Conservation (phyloP, 2,329 filamentous ascomycete species). For the Trichoderma sp. region DNA sequence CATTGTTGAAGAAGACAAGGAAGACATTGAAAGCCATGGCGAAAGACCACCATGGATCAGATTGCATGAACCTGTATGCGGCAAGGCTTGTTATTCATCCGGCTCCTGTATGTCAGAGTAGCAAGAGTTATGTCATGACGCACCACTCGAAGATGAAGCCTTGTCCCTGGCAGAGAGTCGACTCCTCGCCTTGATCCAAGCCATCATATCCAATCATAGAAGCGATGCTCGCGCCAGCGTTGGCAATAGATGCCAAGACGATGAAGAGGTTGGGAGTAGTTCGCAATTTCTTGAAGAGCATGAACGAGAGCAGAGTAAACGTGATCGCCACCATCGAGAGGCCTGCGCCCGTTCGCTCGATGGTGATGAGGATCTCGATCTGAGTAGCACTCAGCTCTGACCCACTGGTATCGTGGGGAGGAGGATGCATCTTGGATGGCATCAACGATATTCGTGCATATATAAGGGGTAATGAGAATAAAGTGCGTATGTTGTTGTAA, state of each 20-base stretch:
- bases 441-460: neutral
- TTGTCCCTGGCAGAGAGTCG: slow-evolving; percentile 62
- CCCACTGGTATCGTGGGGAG: slow-evolving; percentile 23
- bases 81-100: neutral
- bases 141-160: slow-evolving; percentile 68
- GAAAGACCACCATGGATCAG: slow-evolving; percentile 74
- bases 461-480: neutral
- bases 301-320: slow-evolving; percentile 52
- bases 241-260: slow-evolving; percentile 41
- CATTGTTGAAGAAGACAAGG: slow-evolving; percentile 62
- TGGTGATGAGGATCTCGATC: slow-evolving; percentile 48
- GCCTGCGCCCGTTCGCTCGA: slow-evolving; percentile 56
- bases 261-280: slow-evolving; percentile 59
- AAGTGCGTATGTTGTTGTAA: neutral
- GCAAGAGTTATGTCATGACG: slow-evolving; percentile 33
- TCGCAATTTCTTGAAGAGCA: slow-evolving; percentile 52
- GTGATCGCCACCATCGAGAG: slow-evolving; percentile 55
- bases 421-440: slow-evolving; percentile 4
- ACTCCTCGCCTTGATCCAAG: slow-evolving; percentile 54
- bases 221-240: slow-evolving; percentile 59
- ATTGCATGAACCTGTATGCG: slow-evolving; percentile 68
- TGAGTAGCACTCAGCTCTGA: slow-evolving; percentile 39
- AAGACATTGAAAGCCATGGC: slow-evolving; percentile 83
- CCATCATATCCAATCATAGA: slow-evolving; percentile 72
- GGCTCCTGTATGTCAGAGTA: neutral